Evolutionary conservation across 176 grass and related monocot species (phyloP).

Genomic region (Triticum monococcum): DNA sequence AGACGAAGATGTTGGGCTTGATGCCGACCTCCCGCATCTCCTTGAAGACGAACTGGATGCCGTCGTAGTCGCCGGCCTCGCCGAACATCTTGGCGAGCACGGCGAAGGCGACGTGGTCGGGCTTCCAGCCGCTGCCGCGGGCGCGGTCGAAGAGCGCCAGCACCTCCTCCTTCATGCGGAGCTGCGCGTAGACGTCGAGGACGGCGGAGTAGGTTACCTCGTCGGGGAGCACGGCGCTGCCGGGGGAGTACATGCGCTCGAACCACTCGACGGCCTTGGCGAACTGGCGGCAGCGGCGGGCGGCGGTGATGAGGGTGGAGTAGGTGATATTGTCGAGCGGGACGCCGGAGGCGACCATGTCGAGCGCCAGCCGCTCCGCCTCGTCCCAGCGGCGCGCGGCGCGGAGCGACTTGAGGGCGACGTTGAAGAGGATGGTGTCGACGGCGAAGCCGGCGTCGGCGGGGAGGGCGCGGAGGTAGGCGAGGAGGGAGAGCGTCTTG

Average conservation of each 20-base stretch:
- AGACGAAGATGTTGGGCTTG: constrained; percentile 83
- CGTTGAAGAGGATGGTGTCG: constrained; percentile 86
- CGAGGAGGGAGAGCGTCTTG: constrained; percentile 67
- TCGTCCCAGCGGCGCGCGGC: constrained; percentile 55
- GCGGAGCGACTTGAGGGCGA: constrained; percentile 78
- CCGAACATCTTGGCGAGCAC: constrained; percentile 89
- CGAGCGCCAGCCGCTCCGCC: constrained; percentile 57
- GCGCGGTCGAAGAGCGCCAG: constrained; percentile 77
- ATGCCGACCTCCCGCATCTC: constrained; percentile 69
- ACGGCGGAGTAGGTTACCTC: constrained; percentile 87
- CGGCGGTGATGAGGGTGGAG: constrained; percentile 82
- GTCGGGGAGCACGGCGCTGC: constrained; percentile 59
- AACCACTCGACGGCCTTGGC: constrained; percentile 77
- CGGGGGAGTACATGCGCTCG: constrained; percentile 68
- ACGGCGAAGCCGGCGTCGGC: background rate
- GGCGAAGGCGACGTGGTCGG: constrained; percentile 74
- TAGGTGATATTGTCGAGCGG: constrained; percentile 93
- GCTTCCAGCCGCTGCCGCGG: constrained; percentile 66
- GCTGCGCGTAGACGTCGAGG: constrained; percentile 73
- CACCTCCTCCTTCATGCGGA: constrained; percentile 70
- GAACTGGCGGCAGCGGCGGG: constrained; percentile 71
- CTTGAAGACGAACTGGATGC: constrained; percentile 64
- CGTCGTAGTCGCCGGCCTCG: constrained; percentile 77
- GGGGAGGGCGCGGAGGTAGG: constrained; percentile 47
- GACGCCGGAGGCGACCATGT: constrained; percentile 59